phyloP scores from a whole-genome alignment of 1,284 basidiomycete genomes.

The Cryptococcus sp. region DNA sequence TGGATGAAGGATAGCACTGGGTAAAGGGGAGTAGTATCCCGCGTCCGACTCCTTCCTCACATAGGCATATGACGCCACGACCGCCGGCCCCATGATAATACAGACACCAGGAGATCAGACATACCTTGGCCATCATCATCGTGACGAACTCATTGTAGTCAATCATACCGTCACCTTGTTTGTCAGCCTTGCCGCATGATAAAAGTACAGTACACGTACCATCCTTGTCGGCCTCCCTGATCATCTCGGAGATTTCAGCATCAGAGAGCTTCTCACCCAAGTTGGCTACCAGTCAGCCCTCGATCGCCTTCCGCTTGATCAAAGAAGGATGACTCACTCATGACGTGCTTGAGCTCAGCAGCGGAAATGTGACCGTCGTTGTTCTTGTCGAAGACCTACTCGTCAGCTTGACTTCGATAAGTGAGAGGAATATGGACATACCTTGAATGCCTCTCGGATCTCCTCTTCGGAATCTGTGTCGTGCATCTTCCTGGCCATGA shows the following conservation, averaged over 20 bases:
- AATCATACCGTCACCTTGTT: slow-evolving; percentile 42
- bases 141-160: slow-evolving; percentile 55
- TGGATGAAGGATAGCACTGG: too few species aligned
- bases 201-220: slow-evolving; percentile 46
- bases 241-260: slow-evolving; percentile 95
- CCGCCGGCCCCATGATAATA: too few species aligned
- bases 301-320: not conserved
- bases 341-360: slow-evolving; percentile 78
- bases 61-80: too few species aligned
- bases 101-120: not conserved
- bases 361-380: slow-evolving; percentile 60
- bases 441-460: slow-evolving; percentile 63
- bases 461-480: slow-evolving; percentile 77
- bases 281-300: slow-evolving; percentile 38
- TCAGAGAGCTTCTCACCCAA: slow-evolving; percentile 89
- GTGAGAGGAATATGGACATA: slow-evolving; percentile 9
- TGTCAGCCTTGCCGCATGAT: not conserved
- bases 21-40: too few species aligned
- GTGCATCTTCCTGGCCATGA: slow-evolving; percentile 96
- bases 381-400: slow-evolving; percentile 60
- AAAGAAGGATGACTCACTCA: slow-evolving; percentile 62
- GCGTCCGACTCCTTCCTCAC: too few species aligned
- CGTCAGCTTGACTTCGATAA: not conserved
- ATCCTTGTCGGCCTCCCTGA: slow-evolving; percentile 94
- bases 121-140: slow-evolving; percentile 50